phyloP scores from a whole-genome alignment of 2,329 filamentous ascomycete genomes.

The Alternaria brassicicola region DNA sequence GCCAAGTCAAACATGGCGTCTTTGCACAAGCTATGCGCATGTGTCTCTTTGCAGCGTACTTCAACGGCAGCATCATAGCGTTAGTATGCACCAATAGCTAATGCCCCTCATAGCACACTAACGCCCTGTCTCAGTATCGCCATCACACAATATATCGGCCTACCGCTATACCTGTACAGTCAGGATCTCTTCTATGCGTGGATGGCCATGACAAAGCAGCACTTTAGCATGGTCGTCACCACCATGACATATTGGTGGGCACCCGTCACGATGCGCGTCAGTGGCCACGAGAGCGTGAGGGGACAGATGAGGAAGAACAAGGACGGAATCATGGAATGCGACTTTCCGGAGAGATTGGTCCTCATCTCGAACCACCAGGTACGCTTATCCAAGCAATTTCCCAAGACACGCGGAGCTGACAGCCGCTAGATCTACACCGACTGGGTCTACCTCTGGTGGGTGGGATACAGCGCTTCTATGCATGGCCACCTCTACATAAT shows the following conservation, averaged over 20 bases:
- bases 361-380: slow-evolving; percentile 84
- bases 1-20: slow-evolving; percentile 51
- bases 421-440: slow-evolving; percentile 75
- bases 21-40: slow-evolving; percentile 53
- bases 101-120: slow-evolving; percentile 28
- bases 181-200: slow-evolving; percentile 80
- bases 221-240: slow-evolving; percentile 76
- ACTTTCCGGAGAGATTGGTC: slow-evolving; percentile 80
- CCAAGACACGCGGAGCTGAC: slow-evolving; percentile 15
- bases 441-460: slow-evolving; percentile 95
- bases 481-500: slow-evolving; percentile 91
- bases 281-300: slow-evolving; percentile 78
- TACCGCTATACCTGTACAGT: slow-evolving; percentile 75
- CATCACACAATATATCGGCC: slow-evolving; percentile 72
- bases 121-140: slow-evolving; percentile 52
- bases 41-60: slow-evolving; percentile 54
- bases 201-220: slow-evolving; percentile 85
- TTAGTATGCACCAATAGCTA: slow-evolving; percentile 30
- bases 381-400: background rate
- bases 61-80: slow-evolving; percentile 52
- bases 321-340: slow-evolving; percentile 74
- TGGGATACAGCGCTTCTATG: slow-evolving; percentile 77
- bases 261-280: slow-evolving; percentile 78
- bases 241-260: slow-evolving; percentile 87
- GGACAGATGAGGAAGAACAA: slow-evolving; percentile 72